Conservation (phyloP, 805 yeast species). For the Starmerella riodocensis region DNA sequence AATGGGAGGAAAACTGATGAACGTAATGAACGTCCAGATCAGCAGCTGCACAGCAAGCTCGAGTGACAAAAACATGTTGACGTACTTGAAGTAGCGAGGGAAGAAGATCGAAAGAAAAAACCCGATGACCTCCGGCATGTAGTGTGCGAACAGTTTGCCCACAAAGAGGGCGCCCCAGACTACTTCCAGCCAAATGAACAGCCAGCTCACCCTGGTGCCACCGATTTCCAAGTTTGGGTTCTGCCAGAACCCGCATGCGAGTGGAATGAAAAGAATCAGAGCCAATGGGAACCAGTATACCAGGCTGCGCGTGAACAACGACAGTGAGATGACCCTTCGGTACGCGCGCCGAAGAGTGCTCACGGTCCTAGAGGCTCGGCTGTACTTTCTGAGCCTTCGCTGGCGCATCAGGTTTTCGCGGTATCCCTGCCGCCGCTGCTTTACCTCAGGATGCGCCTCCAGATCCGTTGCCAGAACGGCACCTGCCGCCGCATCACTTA, state of each 20-base stretch:
- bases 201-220: conserved; percentile 28
- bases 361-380: conserved; percentile 13
- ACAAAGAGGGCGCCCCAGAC: conserved; percentile 30
- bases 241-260: conserved; percentile 30
- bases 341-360: conserved; percentile 15
- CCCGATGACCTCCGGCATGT: conserved; percentile 25
- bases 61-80: conserved; percentile 27
- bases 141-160: conserved; percentile 26
- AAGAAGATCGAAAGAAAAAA: conserved; percentile 25
- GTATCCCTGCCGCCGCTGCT: conserved; percentile 15
- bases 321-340: conserved; percentile 12
- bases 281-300: conserved; percentile 31
- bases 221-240: conserved; percentile 25
- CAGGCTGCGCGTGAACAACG: conserved; percentile 26
- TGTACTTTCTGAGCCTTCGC: conserved; percentile 16
- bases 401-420: conserved; percentile 18
- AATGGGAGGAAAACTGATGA: conserved; percentile 29
- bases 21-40: conserved; percentile 28
- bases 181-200: conserved; percentile 32
- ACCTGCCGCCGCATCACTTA: conserved; percentile 19
- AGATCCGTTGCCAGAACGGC: neutral
- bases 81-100: conserved; percentile 25
- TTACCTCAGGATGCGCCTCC: neutral
- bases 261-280: conserved; percentile 28
- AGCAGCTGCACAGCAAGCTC: conserved; percentile 27